Conservation (phyloP, 2,329 filamentous ascomycete species). For the Cytospora leucostoma region DNA sequence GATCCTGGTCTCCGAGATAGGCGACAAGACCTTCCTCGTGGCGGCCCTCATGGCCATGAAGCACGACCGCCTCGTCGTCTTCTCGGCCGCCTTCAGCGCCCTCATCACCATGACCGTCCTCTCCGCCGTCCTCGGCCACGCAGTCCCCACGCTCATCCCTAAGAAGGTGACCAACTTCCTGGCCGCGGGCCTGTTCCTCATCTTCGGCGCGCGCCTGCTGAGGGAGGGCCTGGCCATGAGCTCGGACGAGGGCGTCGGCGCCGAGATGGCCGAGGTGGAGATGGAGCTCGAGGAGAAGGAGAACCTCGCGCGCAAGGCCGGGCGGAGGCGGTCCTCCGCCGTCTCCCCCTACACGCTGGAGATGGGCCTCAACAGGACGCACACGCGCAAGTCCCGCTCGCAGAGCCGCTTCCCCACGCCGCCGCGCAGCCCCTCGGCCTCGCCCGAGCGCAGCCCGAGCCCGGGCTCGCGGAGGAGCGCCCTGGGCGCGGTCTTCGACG, state of each 20-base stretch:
- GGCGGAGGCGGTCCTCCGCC: slow-evolving; percentile 64
- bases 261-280: slow-evolving; percentile 98
- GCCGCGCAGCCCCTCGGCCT: slow-evolving; percentile 77
- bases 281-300: slow-evolving; percentile 92
- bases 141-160: slow-evolving; percentile 85
- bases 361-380: slow-evolving; percentile 66
- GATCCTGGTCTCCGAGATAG: slow-evolving; percentile 96
- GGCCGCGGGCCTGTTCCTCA: slow-evolving; percentile 80
- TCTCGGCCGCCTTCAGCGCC: slow-evolving; percentile 90
- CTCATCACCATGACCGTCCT: slow-evolving; percentile 93
- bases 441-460: slow-evolving; percentile 63
- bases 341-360: slow-evolving; percentile 78
- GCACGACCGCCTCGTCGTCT: slow-evolving; percentile 88
- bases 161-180: slow-evolving; percentile 89
- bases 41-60: slow-evolving; percentile 99
- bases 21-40: slow-evolving; percentile 97
- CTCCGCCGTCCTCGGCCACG: slow-evolving; percentile 88
- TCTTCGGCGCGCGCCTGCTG: slow-evolving; percentile 84
- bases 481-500: slow-evolving; percentile 51
- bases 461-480: slow-evolving; percentile 50
- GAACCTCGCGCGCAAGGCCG: slow-evolving; percentile 67
- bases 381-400: slow-evolving; percentile 66
- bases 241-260: slow-evolving; percentile 85
- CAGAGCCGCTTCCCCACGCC: slow-evolving; percentile 78
- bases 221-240: slow-evolving; percentile 88